Base-by-base conservation (phyloP, 352 stramenopile genomes). In the Phytophthora pisi region DNA sequence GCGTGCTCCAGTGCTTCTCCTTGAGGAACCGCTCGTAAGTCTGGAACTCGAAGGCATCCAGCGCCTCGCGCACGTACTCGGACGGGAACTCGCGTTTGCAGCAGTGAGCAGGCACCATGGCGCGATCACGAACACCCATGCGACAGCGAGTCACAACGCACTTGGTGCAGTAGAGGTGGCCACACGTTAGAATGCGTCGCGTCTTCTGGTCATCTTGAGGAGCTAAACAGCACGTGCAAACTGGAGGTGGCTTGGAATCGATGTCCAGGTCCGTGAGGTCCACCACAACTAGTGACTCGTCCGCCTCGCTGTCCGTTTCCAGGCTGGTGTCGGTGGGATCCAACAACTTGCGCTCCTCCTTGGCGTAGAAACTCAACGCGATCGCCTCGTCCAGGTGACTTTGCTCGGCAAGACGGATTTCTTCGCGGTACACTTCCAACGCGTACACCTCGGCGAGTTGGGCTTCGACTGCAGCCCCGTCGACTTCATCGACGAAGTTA, bases 51-150 rank as follows among this genome's bases (percentile, higher is more conserved):
- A 11, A 16, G 7, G 11, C 26, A 30, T 55, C 42, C 10, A 94
- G 64, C 40, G 62, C 81, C 24, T 85, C 68, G 2, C 53, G 53
- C 9, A 94, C 75, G 57, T 91, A 92, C 15, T 94, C 84, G 16
- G 52, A 57, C 0, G 86, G 86, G 28, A 88, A 88, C 11, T 94
- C 86, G 36, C 81, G 79, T 57, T 81, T 82, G 72, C 84, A 94
- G 74, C 84, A 94, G 55, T 89, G 84, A 11, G 82, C 77, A 34
- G 86, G 86, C 23, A 88, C 68, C 58, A 90, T 71, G 26, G 74
- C 72, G 8, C 86, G 81, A 57, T 94, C 79, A 3, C 61, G 58
- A 0, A 91, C 64, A 28, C 72, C 75, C 74, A 89, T 88, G 20
- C 77, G 70, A 64, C 77, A 86, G 16, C 84, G 79, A 42, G 73